A percentile compares a stretch with the other conserved stretches of the same genome.
phyloP scores from a whole-genome alignment of 176 grass and related monocot genomes.

The Carex littledalei region DNA sequence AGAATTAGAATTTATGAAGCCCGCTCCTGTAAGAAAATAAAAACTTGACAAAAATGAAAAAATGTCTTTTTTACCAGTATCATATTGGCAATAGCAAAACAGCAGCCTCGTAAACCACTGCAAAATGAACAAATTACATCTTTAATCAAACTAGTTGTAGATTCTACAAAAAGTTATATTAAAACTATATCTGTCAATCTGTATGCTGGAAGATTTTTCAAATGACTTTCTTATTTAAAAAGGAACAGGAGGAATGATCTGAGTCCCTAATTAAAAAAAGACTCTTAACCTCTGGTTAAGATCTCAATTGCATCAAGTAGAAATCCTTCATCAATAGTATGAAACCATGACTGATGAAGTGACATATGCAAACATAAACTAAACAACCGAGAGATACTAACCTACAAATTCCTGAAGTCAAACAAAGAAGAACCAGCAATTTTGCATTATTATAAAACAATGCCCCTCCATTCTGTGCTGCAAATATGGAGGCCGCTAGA shows the following conservation, averaged over 20 bases:
- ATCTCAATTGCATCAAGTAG: background rate
- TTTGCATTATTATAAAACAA: conserved; percentile 82
- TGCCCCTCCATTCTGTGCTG: conserved; percentile 63
- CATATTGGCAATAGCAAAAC: conserved; percentile 96
- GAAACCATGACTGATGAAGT: background rate
- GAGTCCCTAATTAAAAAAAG: background rate
- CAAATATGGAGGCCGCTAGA: conserved; percentile 86
- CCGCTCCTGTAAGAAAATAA: conserved; percentile 13
- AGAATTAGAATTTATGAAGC: conserved; percentile 6
- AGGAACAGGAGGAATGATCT: background rate
- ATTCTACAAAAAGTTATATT: background rate
- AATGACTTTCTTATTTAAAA: background rate
- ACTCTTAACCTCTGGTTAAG: background rate
- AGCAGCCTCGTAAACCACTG: conserved; percentile 94
- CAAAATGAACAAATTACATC: conserved; percentile 28
- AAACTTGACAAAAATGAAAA: conserved; percentile 20
- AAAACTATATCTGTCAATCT: background rate
- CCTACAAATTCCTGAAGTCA: conserved; percentile 90
- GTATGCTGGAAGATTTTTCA: background rate
- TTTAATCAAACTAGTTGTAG: conserved; percentile 10
- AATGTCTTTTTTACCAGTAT: conserved; percentile 81
- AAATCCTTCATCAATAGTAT: background rate
- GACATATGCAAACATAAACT: background rate
- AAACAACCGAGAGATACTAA: conserved; percentile 26
- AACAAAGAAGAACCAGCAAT: conserved; percentile 67